A percentile compares a stretch with the other conserved stretches of the same genome.
These are phyloP conservation scores for Musa troglodytarum DNA, from an alignment of 176 grass and related monocot genomes.

Conservation along the genomic window DNA sequence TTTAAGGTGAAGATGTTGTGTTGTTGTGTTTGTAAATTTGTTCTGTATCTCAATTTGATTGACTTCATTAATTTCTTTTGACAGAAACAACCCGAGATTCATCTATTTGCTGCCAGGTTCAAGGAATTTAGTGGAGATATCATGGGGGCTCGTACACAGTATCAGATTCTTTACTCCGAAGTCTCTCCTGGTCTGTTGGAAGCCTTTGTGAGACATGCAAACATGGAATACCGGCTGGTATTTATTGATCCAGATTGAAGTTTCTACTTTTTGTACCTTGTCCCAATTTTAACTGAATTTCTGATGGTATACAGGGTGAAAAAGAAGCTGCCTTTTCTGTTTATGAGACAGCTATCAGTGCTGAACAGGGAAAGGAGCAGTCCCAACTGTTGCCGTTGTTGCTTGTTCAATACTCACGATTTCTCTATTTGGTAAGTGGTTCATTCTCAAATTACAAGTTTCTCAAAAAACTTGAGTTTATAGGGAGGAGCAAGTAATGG, in stretches of 20 bases:
- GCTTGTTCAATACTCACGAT: constrained; percentile 76
- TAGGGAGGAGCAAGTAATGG: not conserved
- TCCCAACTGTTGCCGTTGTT: constrained; percentile 57
- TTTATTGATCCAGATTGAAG: not conserved
- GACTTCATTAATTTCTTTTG: constrained; percentile 10
- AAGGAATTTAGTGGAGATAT: constrained; percentile 80
- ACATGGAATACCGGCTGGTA: constrained; percentile 93
- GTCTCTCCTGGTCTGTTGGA: constrained; percentile 77
- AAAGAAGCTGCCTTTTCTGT: constrained; percentile 59
- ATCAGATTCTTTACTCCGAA: constrained; percentile 74
- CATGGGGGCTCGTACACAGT: constrained; percentile 62
- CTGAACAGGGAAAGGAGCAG: constrained; percentile 66
- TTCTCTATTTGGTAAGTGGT: constrained; percentile 61
- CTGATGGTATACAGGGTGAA: constrained; percentile 43
- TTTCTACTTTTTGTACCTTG: not conserved
- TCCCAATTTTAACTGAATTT: not conserved
- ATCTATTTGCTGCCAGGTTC: constrained; percentile 77
- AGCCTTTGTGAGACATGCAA: constrained; percentile 85
- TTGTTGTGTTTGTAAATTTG: not conserved
- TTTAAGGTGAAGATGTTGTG: not conserved
- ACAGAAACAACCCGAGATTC: constrained; percentile 98
- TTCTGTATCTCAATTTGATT: not conserved
- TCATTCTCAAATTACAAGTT: not conserved
- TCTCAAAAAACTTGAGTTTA: not conserved
- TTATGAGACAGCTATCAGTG: constrained; percentile 77